Conservation (phyloP, 2,329 filamentous ascomycete species). For the Fusarium foetens region DNA sequence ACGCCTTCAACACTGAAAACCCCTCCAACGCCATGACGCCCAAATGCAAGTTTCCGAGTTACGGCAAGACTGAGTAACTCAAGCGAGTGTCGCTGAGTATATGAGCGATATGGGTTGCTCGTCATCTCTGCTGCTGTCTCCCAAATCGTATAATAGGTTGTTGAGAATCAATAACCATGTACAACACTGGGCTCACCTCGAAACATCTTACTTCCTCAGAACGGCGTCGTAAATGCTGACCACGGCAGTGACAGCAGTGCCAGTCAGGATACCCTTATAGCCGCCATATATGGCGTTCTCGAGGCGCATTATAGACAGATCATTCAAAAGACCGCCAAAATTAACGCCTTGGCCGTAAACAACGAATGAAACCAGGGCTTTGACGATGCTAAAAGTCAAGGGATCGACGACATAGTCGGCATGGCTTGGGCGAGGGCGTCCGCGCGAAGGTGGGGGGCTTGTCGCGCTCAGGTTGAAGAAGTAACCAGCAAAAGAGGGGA, state of each 20-base stretch:
- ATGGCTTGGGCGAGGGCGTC: conserved; percentile 52
- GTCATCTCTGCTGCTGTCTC: background rate
- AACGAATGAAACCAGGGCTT: conserved; percentile 83
- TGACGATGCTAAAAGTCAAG: conserved; percentile 88
- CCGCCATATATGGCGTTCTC: conserved; percentile 75
- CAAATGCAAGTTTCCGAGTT: conserved; percentile 31
- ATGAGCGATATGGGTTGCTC: conserved; percentile 1
- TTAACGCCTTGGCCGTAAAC: conserved; percentile 77
- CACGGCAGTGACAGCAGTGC: conserved; percentile 73
- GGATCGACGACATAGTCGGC: conserved; percentile 78
- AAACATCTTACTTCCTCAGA: conserved; percentile 69
- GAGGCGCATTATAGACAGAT: conserved; percentile 69
- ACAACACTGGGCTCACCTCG: background rate
- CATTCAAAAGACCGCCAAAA: conserved; percentile 70
- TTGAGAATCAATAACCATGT: background rate
- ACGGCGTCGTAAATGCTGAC: conserved; percentile 82
- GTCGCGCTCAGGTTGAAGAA: conserved; percentile 86
- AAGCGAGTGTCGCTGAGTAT: background rate
- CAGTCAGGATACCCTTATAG: conserved; percentile 75
- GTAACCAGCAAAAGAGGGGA: conserved; percentile 80
- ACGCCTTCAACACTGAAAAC: conserved; percentile 48
- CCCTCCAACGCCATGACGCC: conserved; percentile 45
- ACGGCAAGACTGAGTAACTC: conserved; percentile 2
- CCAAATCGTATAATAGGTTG: background rate
- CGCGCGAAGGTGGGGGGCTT: conserved; percentile 54